Evolutionary conservation across 2,329 filamentous ascomycete species (phyloP), one percentile per base, ranked within the genome.

Genomic region (Phyllosticta citriasiana): DNA sequence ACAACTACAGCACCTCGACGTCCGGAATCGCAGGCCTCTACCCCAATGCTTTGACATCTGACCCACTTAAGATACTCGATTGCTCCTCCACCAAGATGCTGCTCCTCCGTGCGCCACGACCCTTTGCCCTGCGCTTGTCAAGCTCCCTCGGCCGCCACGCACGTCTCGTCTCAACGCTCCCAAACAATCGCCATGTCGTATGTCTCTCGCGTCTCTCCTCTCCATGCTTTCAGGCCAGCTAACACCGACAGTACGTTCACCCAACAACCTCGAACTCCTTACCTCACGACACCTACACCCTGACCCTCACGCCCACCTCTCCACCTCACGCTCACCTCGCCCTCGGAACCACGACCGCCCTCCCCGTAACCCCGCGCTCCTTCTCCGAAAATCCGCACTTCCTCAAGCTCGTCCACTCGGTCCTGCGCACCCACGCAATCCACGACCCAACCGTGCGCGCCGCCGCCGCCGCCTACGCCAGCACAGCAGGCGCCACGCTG

Each of bases 381-480:
- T 24, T 53, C 19, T 22, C n/a, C 52, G 25, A 53, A 24, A 53
- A 24, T 4, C 52, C 52, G 6, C 52, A 53, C 52, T 53, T 87
- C 69, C 72, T 84, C 22, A 68, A 74, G 10, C 80, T 84, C 57
- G 72, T 87, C 0, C 81, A 85, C 65, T 77, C 79, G 2, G 80
- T 85, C 6, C 73, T 85, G 60, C 72, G 77, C 27, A 71, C 80
- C 40, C 72, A 85, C 68, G 84, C 83, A 1, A 73, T 77, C 22
- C 69, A 79, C 57, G 84, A 87, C 63, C 82, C 82, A 0, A 77
- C 79, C 22, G 79, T 84, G 10, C 75, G 81, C 63, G 79, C 80
- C 2, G 82, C 85, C 71, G 84, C 84, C 3, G 77, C 81, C 50
- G 81, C 83, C 59, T 85, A 84, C 75, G 79, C 80, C 4, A 85